Evolutionary conservation across 116 monocot species (phyloP).

Genomic region (Zostera marina): DNA sequence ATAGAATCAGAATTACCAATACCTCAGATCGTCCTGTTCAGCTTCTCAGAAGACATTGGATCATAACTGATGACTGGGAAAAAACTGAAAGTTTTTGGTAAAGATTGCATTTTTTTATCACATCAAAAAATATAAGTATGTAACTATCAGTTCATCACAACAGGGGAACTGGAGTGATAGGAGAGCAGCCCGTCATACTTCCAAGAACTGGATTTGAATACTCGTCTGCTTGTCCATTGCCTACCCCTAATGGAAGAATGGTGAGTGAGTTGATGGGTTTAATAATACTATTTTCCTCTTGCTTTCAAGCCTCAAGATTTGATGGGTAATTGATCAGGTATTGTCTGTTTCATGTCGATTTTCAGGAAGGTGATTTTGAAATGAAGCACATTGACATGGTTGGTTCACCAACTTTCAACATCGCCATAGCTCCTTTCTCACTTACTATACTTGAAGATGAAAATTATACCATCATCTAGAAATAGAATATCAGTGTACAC

Average conservation of each 20-base stretch:
- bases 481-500: neutral
- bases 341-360: neutral
- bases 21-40: conserved; percentile 72
- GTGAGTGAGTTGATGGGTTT: conserved; percentile 32
- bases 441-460: conserved; percentile 73
- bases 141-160: no score
- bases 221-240: conserved; percentile 68
- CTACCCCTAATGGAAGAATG: conserved; percentile 88
- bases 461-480: conserved; percentile 7
- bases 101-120: neutral
- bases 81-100: conserved; percentile 85
- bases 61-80: conserved; percentile 82
- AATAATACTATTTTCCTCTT: no score
- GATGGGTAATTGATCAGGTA: no score
- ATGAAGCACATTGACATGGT: conserved; percentile 77
- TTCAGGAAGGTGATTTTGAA: conserved; percentile 97
- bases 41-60: conserved; percentile 93
- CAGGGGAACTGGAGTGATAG: conserved; percentile 87
- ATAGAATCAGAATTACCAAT: conserved; percentile 85
- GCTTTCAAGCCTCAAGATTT: no score
- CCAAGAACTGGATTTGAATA: conserved; percentile 83
- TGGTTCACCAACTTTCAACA: conserved; percentile 64
- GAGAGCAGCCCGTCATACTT: conserved; percentile 90
- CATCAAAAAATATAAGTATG: no score
- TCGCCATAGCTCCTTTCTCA: conserved; percentile 84